Base-by-base conservation (phyloP, 179 eudicot species). In the Actinidia polygama region DNA sequence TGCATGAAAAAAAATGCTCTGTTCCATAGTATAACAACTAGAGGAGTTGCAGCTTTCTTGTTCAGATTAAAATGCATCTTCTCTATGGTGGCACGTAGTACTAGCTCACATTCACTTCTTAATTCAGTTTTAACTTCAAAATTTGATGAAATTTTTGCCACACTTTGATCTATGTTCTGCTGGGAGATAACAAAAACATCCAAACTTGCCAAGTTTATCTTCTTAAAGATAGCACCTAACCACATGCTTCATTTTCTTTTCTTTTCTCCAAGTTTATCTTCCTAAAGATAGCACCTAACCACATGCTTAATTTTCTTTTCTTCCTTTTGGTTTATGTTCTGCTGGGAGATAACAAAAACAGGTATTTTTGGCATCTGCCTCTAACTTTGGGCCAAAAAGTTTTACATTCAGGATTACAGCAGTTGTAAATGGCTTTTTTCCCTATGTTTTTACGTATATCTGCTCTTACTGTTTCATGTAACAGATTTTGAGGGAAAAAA, bases 401-500 rank as follows among this genome's bases (percentile, higher is more conserved):
- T 44, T 10, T 67, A 21, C 1, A 8, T 53, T 68, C 26, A 19
- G 47, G 23, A 64, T 51, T 51, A 49, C 10, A 36, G 73, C 18
- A 6, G 18, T 30, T 30, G 36, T 14, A 49, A 30, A 14, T 30
- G 72, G 12, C 47, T 14, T 1, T 57, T 80, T 57, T 12, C 4
- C 30, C 7, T 66, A 4, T 30, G 18, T 3, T 51, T 67, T 79
- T 7, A 16, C 0, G 24, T 46, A 69, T 36, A 10, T 71, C 55
- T 72, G 21, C 47, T 53, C 26, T 61, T 55, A 19, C 80, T 75
- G 15, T 66, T 69, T 54, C 26, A 30, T 73, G 69, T 72, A 57
- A 55, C 81, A 80, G 84, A 82, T 72, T 51, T 10, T 81, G 77
- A 76, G 57, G 44, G 78, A n/a, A 79, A 83, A 53, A 78, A 23